Evolutionary conservation across 2,329 filamentous ascomycete genomes (phyloP).

Genomic region (Pseudogymnoascus sp.): DNA sequence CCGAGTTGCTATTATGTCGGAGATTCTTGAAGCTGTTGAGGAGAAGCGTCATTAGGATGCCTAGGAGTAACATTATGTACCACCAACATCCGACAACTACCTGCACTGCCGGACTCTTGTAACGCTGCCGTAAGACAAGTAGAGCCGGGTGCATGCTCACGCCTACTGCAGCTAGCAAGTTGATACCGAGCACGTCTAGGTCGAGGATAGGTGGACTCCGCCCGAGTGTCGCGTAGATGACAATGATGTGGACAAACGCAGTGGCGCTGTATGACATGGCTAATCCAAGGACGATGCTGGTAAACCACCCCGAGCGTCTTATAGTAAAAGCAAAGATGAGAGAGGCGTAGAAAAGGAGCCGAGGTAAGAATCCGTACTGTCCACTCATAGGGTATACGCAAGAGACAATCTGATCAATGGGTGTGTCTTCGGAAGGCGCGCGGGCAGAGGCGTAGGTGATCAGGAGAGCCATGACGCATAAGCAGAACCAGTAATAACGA

Average conservation of each 20-base stretch:
- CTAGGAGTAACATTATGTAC: neutral
- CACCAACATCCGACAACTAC: neutral
- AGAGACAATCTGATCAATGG: neutral
- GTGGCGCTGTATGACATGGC: neutral
- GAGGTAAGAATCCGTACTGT: neutral
- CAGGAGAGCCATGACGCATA: neutral
- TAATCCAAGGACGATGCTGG: neutral
- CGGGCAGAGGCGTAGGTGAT: neutral
- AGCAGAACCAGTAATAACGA: neutral
- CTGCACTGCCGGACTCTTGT: neutral
- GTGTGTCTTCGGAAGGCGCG: neutral
- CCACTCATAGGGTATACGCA: neutral
- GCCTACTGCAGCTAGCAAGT: neutral
- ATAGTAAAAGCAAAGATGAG: neutral
- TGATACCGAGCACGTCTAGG: neutral
- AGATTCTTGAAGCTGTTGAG: neutral
- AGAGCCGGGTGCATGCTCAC: neutral
- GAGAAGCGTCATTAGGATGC: neutral
- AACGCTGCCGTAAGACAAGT: neutral
- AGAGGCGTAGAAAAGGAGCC: neutral
- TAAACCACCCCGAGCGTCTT: neutral
- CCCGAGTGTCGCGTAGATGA: neutral
- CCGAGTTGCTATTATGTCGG: neutral
- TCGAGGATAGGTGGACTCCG: neutral
- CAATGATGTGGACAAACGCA: neutral